Evolutionary conservation across 2,329 filamentous ascomycete genomes (phyloP), one percentile per base, ranked within the genome.

Genomic region (Sclerotinia sclerotiorum): DNA sequence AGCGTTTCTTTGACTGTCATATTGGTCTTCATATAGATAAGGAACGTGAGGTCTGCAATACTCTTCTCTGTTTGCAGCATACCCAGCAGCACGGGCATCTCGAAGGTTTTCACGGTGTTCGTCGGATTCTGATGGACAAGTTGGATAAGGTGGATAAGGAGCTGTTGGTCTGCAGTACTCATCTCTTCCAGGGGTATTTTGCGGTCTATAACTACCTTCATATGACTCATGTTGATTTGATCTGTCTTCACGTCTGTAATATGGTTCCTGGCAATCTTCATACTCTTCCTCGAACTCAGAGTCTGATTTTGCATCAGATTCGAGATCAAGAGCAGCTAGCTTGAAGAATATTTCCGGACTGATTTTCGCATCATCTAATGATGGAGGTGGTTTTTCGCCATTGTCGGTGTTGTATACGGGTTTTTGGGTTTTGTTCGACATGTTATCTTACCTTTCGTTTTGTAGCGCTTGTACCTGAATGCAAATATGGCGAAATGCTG

Each of bases 31-130:
- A 8, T 13, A 19, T 24, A 44, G 19, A 48, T 62, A 6, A 24
- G 58, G 58, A 32, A 62, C 44, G 48, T 49, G 58, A 19, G 19
- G 29, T 24, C 58, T 62, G 46, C 58, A 44, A 62, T 49, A 24
- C 6, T 62, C 21, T 35, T 35, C 58, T 35, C 27, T 49, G 5
- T 24, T 15, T 3, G 11, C 3, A 42, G 39, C 39, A 8, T 42
- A 15, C 4, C 15, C 10, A 19, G 52, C 11, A 35, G 29, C 19
- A 21, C 29, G 52, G 32, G 52, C 52, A 13, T 19, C 19, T n/a
- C 52, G 29, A 29, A 21, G 54, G 2, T 39, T 39, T 39, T 35
- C 32, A 15, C 17, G 13, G 39, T 39, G 39, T 15, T 56, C 54
- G 15, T 39, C 11, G 4, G 11, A 15, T 7, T 21, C 10, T 15